phyloP scores from a whole-genome alignment of 768 basidiomycete genomes.

The Lactarius quietus region DNA sequence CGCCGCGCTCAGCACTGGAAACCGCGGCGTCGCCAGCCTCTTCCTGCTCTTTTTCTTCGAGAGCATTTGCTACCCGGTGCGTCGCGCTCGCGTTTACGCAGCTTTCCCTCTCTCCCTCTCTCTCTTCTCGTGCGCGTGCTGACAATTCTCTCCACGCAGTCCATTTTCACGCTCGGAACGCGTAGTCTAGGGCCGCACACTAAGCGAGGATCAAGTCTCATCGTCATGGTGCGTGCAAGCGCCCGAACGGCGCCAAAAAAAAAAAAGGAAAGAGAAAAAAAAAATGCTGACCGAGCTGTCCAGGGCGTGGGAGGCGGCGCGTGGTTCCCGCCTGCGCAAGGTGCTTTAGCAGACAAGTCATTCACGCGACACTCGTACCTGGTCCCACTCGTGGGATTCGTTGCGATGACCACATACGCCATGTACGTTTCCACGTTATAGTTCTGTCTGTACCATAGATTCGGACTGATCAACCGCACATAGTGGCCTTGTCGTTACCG shows the following conservation, averaged over 20 bases:
- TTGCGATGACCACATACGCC: constrained; percentile 55
- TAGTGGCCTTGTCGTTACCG: constrained; percentile 53
- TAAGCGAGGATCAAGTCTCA: constrained; percentile 58
- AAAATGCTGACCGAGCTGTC: neutral
- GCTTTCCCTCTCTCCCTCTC: neutral
- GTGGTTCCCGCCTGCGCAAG: constrained; percentile 66
- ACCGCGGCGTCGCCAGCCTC: constrained; percentile 54
- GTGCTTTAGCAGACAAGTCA: constrained; percentile 47
- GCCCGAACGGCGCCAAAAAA: neutral
- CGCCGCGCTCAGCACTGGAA: constrained; percentile 48
- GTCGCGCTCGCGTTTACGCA: constrained; percentile 17
- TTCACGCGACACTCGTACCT: constrained; percentile 55
- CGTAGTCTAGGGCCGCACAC: constrained; percentile 60
- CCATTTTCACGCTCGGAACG: constrained; percentile 63
- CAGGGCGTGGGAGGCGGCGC: constrained; percentile 62
- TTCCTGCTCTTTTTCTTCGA: constrained; percentile 72
- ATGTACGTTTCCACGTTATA: constrained; percentile 37
- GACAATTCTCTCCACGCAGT: constrained; percentile 30
- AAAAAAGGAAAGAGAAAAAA: too few species aligned
- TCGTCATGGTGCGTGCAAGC: constrained; percentile 49
- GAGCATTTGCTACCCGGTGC: constrained; percentile 66
- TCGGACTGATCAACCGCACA: constrained; percentile 1
- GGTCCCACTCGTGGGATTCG: constrained; percentile 56
- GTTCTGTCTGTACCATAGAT: neutral
- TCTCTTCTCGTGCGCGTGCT: neutral